Evolutionary conservation across 1,284 basidiomycete genomes (phyloP).

Genomic region (Pholiota adiposa): DNA sequence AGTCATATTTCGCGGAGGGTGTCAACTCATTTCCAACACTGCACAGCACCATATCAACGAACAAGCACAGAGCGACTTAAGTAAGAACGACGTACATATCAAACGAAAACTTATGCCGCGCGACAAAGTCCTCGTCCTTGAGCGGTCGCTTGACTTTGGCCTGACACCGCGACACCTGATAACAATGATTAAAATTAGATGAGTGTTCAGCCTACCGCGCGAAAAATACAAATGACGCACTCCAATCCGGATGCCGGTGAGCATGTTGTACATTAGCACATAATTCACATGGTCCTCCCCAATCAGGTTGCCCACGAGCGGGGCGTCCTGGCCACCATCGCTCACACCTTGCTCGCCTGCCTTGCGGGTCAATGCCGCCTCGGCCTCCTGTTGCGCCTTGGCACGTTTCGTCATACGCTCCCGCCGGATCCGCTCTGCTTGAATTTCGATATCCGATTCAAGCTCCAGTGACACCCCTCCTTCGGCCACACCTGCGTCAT

Average conservation of each 20-base stretch:
- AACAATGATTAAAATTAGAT: conserved; percentile 8
- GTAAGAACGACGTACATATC: conserved; percentile 74
- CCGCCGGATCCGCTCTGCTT: conserved; percentile 81
- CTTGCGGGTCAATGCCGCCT: conserved; percentile 45
- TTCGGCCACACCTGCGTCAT: conserved; percentile 28
- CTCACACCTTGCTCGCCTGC: conserved; percentile 24
- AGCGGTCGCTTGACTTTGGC: conserved; percentile 90
- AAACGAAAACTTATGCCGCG: conserved; percentile 95
- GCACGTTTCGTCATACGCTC: conserved; percentile 76
- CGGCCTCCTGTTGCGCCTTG: conserved; percentile 60
- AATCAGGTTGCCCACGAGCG: conserved; percentile 93
- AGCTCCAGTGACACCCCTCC: conserved; percentile 38
- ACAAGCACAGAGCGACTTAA: conserved; percentile 4
- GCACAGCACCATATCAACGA: conserved; percentile 17
- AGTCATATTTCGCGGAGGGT: conserved; percentile 94
- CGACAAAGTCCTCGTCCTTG: conserved; percentile 86
- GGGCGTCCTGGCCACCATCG: conserved; percentile 49
- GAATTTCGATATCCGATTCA: conserved; percentile 76
- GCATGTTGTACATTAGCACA: conserved; percentile 99
- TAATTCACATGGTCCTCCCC: conserved; percentile 98
- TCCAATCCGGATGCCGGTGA: conserved; percentile 96
- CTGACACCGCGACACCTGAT: conserved; percentile 90
- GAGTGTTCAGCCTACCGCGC: conserved; percentile 4
- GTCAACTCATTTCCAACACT: conserved; percentile 97
- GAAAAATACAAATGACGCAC: conserved; percentile 49